A percentile compares a stretch with the other conserved stretches of the same genome.
Evolutionary conservation across 257 asterid species (phyloP).

Genomic region (Ajuga chamaepitys): DNA sequence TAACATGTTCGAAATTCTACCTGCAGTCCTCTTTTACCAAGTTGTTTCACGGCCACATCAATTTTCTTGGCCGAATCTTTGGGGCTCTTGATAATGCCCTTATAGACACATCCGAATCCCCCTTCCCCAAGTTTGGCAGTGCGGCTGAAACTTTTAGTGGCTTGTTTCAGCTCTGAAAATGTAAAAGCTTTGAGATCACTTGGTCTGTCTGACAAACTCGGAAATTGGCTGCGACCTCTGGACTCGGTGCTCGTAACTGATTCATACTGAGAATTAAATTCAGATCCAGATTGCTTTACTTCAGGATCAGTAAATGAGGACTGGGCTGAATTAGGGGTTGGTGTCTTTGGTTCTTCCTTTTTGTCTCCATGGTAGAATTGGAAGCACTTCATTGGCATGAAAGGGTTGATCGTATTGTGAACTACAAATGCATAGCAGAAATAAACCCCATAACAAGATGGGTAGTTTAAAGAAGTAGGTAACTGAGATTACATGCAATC

Average conservation of each 20-base stretch:
- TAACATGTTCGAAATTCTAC: constrained; percentile 22
- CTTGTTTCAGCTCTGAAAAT: constrained; percentile 61
- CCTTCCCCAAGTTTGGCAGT: constrained; percentile 92
- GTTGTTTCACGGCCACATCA: constrained; percentile 90
- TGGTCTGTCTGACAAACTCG: constrained; percentile 40
- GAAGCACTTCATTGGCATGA: constrained; percentile 66
- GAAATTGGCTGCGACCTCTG: constrained; percentile 56
- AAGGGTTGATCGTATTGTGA: constrained; percentile 13
- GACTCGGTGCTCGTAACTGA: constrained; percentile 67
- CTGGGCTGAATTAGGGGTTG: constrained; percentile 28
- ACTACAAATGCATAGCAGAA: constrained; percentile 11
- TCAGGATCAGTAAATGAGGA: constrained; percentile 48
- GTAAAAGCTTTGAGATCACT: constrained; percentile 64
- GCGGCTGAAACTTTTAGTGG: constrained; percentile 66
- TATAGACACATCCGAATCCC: constrained; percentile 89
- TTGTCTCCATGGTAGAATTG: constrained; percentile 41
- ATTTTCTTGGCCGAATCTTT: constrained; percentile 59
- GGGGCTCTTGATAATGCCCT: constrained; percentile 45
- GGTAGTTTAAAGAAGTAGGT: background rate
- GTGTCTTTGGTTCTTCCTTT: constrained; percentile 52
- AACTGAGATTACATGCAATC: background rate
- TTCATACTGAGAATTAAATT: constrained; percentile 48
- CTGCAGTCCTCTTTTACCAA: constrained; percentile 86
- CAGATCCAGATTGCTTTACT: constrained; percentile 44
- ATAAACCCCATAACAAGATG: background rate